Percentiles rank a stretch among this genome's conserved stretches.
These are phyloP conservation scores for Glycyrrhiza uralensis DNA, from an alignment of 306 rosid genomes.

Conservation along the genomic window DNA sequence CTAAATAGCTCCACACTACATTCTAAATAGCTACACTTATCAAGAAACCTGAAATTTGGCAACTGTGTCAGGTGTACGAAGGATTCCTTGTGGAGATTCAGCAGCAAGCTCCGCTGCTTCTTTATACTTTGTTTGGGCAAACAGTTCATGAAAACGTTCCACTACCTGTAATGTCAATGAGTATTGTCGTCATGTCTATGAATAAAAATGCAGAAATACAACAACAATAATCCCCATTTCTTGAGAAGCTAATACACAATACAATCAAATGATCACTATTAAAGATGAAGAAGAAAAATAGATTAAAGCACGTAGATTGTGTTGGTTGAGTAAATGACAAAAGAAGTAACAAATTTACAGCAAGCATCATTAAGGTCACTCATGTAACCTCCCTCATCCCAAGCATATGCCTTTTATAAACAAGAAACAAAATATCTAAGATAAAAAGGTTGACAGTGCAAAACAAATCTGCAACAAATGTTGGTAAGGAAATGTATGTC, in stretches of 20 bases:
- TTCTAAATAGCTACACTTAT: not conserved
- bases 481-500: not conserved
- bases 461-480: constrained; percentile 8
- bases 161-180: constrained; percentile 67
- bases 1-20: not conserved
- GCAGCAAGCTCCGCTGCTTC: constrained; percentile 99
- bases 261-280: not conserved
- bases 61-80: constrained; percentile 96
- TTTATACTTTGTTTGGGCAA: constrained; percentile 97
- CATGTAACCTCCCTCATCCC: not conserved
- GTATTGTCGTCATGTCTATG: constrained; percentile 21
- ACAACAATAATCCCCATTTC: not conserved
- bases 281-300: not conserved
- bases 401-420: not conserved
- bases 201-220: constrained; percentile 11
- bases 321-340: constrained; percentile 1
- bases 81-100: constrained; percentile 98
- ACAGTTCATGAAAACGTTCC: constrained; percentile 95
- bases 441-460: not conserved
- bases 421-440: not conserved
- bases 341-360: constrained; percentile 16
- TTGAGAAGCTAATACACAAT: not conserved
- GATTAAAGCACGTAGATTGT: not conserved
- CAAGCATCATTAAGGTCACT: not conserved
- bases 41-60: constrained; percentile 92